Conservation (phyloP, 164 flowering plant species). For the Magnolia kwangsiensis region DNA sequence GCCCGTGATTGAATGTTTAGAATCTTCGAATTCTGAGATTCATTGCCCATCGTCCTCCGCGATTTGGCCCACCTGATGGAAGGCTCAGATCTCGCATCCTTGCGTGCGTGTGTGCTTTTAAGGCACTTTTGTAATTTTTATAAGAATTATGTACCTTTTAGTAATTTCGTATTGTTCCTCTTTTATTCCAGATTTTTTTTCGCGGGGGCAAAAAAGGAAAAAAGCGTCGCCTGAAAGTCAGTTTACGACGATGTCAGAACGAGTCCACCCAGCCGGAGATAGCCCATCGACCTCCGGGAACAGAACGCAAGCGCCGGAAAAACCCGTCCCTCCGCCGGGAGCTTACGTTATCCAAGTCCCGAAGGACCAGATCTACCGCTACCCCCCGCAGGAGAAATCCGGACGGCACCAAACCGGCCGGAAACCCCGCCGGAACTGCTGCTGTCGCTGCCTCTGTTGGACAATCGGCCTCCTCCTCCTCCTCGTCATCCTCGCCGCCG, state of each 20-base stretch:
- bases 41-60: too few species aligned
- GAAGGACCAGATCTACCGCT: conserved; percentile 80
- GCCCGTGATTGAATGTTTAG: too few species aligned
- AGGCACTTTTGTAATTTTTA: too few species aligned
- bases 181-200: too few species aligned
- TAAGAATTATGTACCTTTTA: too few species aligned
- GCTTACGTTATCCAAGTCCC: conserved; percentile 85
- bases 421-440: conserved; percentile 25
- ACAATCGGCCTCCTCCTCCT: conserved; percentile 42
- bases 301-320: background rate
- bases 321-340: conserved; percentile 31
- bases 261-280: conserved; percentile 14
- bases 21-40: too few species aligned
- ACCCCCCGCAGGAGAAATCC: conserved; percentile 73
- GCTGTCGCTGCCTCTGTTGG: conserved; percentile 67
- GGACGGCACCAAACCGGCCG: conserved; percentile 22
- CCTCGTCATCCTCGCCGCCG: conserved; percentile 37
- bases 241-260: conserved; percentile 15
- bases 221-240: background rate
- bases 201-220: background rate
- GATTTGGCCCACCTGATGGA: too few species aligned
- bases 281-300: background rate
- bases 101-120: too few species aligned
- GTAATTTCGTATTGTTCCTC: too few species aligned
- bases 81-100: too few species aligned